phyloP scores from a whole-genome alignment of 768 basidiomycete genomes.

The Macrolepiota dolichaula region DNA sequence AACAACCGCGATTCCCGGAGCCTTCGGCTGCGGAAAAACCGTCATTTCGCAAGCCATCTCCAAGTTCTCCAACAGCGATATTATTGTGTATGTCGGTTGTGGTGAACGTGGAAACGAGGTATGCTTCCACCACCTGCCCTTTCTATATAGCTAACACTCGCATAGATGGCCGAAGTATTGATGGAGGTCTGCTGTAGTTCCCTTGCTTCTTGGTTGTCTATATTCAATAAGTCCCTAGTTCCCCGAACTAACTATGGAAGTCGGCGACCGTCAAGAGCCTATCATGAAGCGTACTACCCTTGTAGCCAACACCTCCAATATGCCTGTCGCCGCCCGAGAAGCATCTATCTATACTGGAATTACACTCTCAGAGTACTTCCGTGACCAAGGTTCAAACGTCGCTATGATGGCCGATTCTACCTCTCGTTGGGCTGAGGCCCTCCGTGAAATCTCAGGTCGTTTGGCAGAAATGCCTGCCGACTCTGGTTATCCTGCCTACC shows the following conservation, averaged over 20 bases:
- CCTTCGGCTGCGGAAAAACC: slow-evolving; percentile 98
- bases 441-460: slow-evolving; percentile 99
- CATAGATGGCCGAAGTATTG: slow-evolving; percentile 94
- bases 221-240: slow-evolving; percentile 38
- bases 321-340: slow-evolving; percentile 99
- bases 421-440: slow-evolving; percentile 97
- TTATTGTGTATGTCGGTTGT: slow-evolving; percentile 98
- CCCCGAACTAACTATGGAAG: slow-evolving; percentile 91
- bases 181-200: slow-evolving; percentile 65
- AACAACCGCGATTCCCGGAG: slow-evolving; percentile 96
- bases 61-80: slow-evolving; percentile 98
- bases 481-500: slow-evolving; percentile 98
- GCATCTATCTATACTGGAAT: slow-evolving; percentile 99
- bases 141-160: not conserved
- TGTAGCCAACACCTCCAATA: slow-evolving; percentile 99
- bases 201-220: not conserved
- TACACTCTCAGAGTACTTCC: slow-evolving; percentile 98
- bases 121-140: slow-evolving; percentile 13
- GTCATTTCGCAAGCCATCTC: slow-evolving; percentile 98
- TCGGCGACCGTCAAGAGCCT: slow-evolving; percentile 91
- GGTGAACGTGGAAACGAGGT: slow-evolving; percentile 98
- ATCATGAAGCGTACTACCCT: slow-evolving; percentile 99
- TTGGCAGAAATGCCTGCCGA: slow-evolving; percentile 99
- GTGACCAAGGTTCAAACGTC: slow-evolving; percentile 96
- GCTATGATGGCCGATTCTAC: slow-evolving; percentile 99